Percentiles rank a stretch among this genome's conserved stretches.
phyloP scores from a whole-genome alignment of 108 stramenopile genomes.

The Pseudonitzschia delicatissima region DNA sequence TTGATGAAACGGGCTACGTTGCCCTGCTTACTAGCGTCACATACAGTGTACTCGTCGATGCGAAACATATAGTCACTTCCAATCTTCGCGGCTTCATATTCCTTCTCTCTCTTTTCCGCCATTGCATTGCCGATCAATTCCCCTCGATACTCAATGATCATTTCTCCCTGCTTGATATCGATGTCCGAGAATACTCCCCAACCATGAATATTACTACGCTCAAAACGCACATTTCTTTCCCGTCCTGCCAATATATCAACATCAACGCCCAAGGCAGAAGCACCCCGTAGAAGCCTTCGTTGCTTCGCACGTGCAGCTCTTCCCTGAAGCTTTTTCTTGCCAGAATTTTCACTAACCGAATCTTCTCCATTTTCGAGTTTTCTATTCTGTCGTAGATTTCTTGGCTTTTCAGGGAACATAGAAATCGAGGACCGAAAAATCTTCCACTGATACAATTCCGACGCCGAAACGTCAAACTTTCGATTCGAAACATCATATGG shows the following conservation, averaged over 20 bases:
- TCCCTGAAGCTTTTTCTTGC: constrained; percentile 36
- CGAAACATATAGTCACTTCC: constrained; percentile 96
- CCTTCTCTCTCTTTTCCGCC: constrained; percentile 84
- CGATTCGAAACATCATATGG: constrained; percentile 23
- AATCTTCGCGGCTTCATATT: constrained; percentile 84
- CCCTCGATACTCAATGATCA: constrained; percentile 94
- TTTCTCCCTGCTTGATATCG: constrained; percentile 58
- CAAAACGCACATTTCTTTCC: constrained; percentile 68
- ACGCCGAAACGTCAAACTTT: constrained; percentile 10
- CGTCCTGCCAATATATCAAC: constrained; percentile 64
- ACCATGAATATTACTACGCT: constrained; percentile 66
- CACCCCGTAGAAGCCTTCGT: constrained; percentile 63
- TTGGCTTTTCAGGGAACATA: constrained; percentile 6
- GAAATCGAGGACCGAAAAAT: background rate
- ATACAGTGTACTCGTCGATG: constrained; percentile 73
- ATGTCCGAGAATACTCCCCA: constrained; percentile 85
- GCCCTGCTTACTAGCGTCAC: constrained; percentile 85
- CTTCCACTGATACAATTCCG: constrained; percentile 4
- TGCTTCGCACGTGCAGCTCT: constrained; percentile 71
- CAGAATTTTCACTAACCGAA: constrained; percentile 24
- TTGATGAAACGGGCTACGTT: constrained; percentile 96
- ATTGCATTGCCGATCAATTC: constrained; percentile 87
- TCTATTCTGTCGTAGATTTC: background rate
- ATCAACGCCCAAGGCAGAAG: constrained; percentile 41
- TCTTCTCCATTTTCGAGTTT: background rate